These are phyloP conservation scores for Santalum album DNA, from an alignment of 164 flowering plant species.

Conservation along the genomic window DNA sequence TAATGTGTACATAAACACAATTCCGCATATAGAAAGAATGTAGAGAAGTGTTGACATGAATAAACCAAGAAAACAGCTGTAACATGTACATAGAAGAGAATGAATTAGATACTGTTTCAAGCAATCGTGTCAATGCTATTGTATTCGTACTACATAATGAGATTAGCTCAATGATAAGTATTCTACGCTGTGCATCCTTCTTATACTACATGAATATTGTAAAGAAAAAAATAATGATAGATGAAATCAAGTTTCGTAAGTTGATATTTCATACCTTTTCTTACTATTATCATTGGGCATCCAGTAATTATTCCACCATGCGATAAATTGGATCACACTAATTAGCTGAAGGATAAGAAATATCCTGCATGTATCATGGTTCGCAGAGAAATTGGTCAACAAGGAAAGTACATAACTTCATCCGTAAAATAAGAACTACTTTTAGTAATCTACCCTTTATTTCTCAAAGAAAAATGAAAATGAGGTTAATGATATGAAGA, in stretches of 20 bases:
- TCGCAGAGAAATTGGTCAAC: no score
- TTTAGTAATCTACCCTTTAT: no score
- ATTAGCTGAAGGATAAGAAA: conserved; percentile 87
- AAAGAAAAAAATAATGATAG: no score
- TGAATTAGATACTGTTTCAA: no score
- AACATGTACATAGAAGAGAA: background rate
- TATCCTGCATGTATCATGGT: conserved; percentile 27
- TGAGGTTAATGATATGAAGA: conserved; percentile 5
- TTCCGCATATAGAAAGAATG: conserved; percentile 59
- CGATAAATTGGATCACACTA: conserved; percentile 75
- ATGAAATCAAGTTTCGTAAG: no score
- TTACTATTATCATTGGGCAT: conserved; percentile 50
- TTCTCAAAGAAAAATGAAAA: no score
- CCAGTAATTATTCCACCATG: conserved; percentile 87
- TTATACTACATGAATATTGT: no score
- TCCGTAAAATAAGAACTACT: no score
- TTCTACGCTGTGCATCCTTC: no score
- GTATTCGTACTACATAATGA: no score
- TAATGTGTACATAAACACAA: conserved; percentile 45
- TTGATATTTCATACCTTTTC: conserved; percentile 29
- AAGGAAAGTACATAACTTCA: no score
- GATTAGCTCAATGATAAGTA: no score
- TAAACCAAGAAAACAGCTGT: conserved; percentile 62
- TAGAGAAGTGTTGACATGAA: conserved; percentile 66
- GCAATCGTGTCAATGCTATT: background rate